Base-by-base conservation (phyloP, 2,329 filamentous ascomycete genomes). In the Dactylonectria estremocensis region DNA sequence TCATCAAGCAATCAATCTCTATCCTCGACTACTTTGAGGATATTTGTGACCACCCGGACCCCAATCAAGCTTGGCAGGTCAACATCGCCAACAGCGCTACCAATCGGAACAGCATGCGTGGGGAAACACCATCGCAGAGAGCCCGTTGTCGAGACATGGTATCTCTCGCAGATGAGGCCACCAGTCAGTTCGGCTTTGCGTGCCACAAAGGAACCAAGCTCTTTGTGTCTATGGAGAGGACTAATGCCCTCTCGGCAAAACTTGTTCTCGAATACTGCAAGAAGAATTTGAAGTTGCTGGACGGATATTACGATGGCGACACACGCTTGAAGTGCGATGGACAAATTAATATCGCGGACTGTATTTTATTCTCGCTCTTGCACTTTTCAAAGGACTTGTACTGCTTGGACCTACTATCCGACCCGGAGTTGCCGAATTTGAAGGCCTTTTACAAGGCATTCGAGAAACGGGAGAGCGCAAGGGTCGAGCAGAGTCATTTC, bases 1-100 rank as follows among this genome's bases (percentile, higher is more conserved):
- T 72, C 9, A 73, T 73, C 60, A 73, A 67, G 10, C 64, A 73
- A 33, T 73, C 71, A 0, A 16, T 74, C 1, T 60, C 71, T 3
- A 73, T 72, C 3, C 22, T 73, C 1, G 62, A 65, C 1, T 74
- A 74, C 7, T 48, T 73, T 1, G 71, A 73, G 16, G 71, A 72
- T 3, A 70, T 67, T 0, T 74, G 71, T n/a, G 50, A 70, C 11
- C 3, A 61, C 1, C 71, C 71, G 0, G 43, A 59, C 13, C 31
- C 57, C 24, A 43, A 37, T 22, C 52, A 60, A 3, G 16, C 50
- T 0, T 73, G 71, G 71, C 64, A 74, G 2, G 0, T 35, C 2
- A 64, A 72, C 2, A 20, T 73, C 0, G 54, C 57, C 0, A 56
- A 64, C 0, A 5, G 4, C 3, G 50, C 69, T 4, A 10, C 37